These are phyloP conservation scores for Lactuca saligna DNA, from an alignment of 129 eudicot species.

Conservation along the genomic window DNA sequence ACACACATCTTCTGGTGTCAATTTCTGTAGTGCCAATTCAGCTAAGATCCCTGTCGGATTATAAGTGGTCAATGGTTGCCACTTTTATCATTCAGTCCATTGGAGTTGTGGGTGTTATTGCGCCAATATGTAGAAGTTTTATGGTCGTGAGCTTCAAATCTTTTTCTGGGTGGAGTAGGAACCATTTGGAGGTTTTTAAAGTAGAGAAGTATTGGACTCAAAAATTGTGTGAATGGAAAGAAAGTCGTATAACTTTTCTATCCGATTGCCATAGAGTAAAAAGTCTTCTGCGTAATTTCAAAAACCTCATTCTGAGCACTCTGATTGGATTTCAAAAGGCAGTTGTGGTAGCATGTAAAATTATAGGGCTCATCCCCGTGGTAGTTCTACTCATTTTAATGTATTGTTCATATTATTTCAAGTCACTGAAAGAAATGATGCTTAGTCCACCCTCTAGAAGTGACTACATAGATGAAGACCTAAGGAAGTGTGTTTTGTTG, in stretches of 20 bases:
- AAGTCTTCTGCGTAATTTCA: background rate
- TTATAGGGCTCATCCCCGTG: background rate
- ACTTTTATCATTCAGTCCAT: background rate
- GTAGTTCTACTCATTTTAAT: background rate
- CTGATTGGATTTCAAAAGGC: constrained; percentile 11
- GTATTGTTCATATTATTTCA: constrained; percentile 16
- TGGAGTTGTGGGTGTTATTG: constrained; percentile 19
- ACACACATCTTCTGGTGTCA: background rate
- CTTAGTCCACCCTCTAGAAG: background rate
- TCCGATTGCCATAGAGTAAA: background rate
- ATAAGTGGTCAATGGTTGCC: constrained; percentile 4
- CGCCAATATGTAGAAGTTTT: constrained; percentile 11
- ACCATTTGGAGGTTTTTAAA: background rate
- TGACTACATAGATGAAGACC: background rate
- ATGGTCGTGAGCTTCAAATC: constrained; percentile 10
- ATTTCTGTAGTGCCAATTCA: too few relatives aligned
- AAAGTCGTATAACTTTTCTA: constrained; percentile 5
- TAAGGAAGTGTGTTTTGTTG: constrained; percentile 12
- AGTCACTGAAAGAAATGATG: constrained; percentile 13
- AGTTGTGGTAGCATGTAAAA: constrained; percentile 22
- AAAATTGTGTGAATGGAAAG: constrained; percentile 27
- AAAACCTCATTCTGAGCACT: background rate
- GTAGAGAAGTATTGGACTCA: constrained; percentile 32
- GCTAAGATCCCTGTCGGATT: background rate
- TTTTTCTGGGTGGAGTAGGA: background rate